Evolutionary conservation across 2,329 filamentous ascomycete genomes (phyloP), one percentile per base, ranked within the genome.

Genomic region (Clathrospora elynae): DNA sequence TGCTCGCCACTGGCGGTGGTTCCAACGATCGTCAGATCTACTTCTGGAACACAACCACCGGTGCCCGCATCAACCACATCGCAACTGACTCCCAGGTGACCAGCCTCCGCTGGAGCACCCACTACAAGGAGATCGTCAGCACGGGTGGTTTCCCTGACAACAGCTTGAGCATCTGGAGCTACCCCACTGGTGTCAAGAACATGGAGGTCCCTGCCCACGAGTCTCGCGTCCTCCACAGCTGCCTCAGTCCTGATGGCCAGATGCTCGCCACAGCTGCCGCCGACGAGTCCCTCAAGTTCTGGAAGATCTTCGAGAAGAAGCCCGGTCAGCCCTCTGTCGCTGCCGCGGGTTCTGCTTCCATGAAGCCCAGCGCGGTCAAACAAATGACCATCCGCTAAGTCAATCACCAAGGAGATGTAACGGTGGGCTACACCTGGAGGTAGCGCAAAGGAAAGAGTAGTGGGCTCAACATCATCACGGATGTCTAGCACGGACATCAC

Each of bases 261-360:
- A 96, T 96, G 84, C 83, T 99, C 42, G 93, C 93, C 35, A 99
- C 93, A 36, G 92, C 93, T 48, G 86, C 92, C 60, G 91, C 92
- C 24, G 93, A 99, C 64, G 93, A 99, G 79, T 92, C 87, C 67
- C 80, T 99, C 72, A 99, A 99, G 78, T 99, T 99, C 81, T 99
- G 93, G 93, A 99, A 99, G 84, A 81, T 99, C 61, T 99, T 99
- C 67, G 93, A 99, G 81, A 96, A 96, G 83, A 97, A 96, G 83
- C 79, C 91, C 12, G 90, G 90, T 46, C 76, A 81, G 48, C 81
- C 85, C 36, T 81, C 83, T 34, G 68, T 78, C 20, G 78, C 84
- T 40, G 80, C 82, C 58, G 80, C 85, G 45, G 84, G 84, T 51
- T 78, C 86, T 46, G 86, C 86, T 35, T 82, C 81, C 72, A 92